Percentiles rank a stretch among this genome's conserved stretches.
Evolutionary conservation across 2,329 filamentous ascomycete genomes (phyloP).

Genomic region (Sporothrix phasma): DNA sequence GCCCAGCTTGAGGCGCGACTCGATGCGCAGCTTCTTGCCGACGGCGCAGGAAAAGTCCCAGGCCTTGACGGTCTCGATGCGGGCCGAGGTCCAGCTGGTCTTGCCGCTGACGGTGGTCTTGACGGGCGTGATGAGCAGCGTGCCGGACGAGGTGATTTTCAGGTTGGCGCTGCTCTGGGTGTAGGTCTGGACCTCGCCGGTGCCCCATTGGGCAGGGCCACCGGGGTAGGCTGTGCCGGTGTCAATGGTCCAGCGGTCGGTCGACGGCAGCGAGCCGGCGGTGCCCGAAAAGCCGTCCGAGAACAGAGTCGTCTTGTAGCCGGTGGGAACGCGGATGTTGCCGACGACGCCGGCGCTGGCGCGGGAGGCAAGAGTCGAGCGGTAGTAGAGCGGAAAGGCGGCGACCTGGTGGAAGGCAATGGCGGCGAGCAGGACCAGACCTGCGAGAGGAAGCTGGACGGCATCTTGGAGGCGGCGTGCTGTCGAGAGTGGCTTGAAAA

Average conservation of each 20-base stretch:
- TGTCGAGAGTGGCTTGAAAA: background rate
- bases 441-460: background rate
- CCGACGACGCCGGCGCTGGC: conserved; percentile 13
- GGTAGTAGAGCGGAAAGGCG: conserved; percentile 13
- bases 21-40: conserved; percentile 30
- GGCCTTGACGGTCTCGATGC: conserved; percentile 31
- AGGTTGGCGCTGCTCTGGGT: conserved; percentile 33
- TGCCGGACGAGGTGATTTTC: conserved; percentile 28
- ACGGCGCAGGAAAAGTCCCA: conserved; percentile 28
- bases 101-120: conserved; percentile 17
- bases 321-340: conserved; percentile 14
- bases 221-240: conserved; percentile 37
- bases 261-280: conserved; percentile 27
- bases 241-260: conserved; percentile 34
- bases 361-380: conserved; percentile 1
- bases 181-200: conserved; percentile 38
- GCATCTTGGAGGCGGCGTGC: background rate
- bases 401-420: background rate
- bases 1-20: conserved; percentile 32
- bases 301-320: conserved; percentile 26
- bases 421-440: conserved; percentile 11
- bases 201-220: conserved; percentile 39
- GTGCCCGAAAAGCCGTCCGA: conserved; percentile 23
- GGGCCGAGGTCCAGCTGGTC: conserved; percentile 34
- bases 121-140: conserved; percentile 29